phyloP scores from a whole-genome alignment of 2,329 filamentous ascomycete genomes.

The Fusarium protoensiforme region DNA sequence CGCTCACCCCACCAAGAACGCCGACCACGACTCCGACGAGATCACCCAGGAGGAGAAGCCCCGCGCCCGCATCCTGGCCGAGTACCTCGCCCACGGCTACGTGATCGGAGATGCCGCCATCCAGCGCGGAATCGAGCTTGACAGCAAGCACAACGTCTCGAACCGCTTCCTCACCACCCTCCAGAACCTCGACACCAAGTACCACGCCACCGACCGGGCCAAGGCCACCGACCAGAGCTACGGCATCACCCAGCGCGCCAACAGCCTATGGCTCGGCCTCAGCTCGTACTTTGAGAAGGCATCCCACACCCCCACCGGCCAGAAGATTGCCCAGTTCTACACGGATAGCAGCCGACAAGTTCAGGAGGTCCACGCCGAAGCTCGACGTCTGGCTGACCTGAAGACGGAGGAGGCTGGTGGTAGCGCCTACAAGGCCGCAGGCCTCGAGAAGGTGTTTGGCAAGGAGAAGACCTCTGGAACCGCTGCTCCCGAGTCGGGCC shows the following conservation, averaged over 20 bases:
- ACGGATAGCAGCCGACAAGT: conserved; percentile 87
- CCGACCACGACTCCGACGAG: conserved; percentile 71
- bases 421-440: conserved; percentile 68
- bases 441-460: conserved; percentile 67
- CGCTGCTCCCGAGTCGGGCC: conserved; percentile 28
- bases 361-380: conserved; percentile 92
- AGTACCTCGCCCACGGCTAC: conserved; percentile 97
- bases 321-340: conserved; percentile 91
- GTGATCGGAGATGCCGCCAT: conserved; percentile 80
- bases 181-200: conserved; percentile 82
- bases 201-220: conserved; percentile 88
- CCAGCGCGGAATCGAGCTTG: conserved; percentile 85
- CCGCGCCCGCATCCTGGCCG: conserved; percentile 89
- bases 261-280: conserved; percentile 71
- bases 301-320: conserved; percentile 84
- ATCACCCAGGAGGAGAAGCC: conserved; percentile 98
- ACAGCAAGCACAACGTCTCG: conserved; percentile 89
- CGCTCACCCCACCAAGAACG: conserved; percentile 63
- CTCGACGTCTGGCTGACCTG: conserved; percentile 85
- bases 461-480: conserved; percentile 56
- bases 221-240: conserved; percentile 87
- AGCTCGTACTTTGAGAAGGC: conserved; percentile 96
- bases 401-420: conserved; percentile 76
- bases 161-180: conserved; percentile 82
- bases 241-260: conserved; percentile 80